Conservation (phyloP, 495 filamentous ascomycete species). For the Lichina pygmaea region DNA sequence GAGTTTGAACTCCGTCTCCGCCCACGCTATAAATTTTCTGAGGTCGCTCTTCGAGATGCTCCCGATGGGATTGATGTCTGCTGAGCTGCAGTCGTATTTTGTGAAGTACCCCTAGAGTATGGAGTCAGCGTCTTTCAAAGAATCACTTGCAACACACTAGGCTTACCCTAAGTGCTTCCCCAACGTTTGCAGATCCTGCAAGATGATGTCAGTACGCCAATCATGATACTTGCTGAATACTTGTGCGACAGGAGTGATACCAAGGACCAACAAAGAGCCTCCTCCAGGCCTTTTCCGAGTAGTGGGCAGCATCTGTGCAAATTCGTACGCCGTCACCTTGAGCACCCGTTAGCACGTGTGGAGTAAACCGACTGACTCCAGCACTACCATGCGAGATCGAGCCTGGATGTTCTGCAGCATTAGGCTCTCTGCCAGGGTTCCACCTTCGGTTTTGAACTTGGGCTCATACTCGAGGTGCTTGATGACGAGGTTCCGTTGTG, state of each 20-base stretch:
- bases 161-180: constrained; percentile 14
- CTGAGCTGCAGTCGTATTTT: constrained; percentile 35
- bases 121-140: too few species aligned
- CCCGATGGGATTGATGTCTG: constrained; percentile 47
- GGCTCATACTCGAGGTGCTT: constrained; percentile 27
- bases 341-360: too few species aligned
- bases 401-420: constrained; percentile 70
- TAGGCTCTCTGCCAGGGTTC: constrained; percentile 28
- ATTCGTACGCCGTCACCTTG: constrained; percentile 27
- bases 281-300: constrained; percentile 23
- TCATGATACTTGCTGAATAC: too few species aligned
- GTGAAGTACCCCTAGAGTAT: constrained; percentile 44
- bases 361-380: too few species aligned
- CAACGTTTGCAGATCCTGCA: constrained; percentile 24
- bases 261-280: constrained; percentile 29
- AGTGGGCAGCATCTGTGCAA: constrained; percentile 38
- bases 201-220: too few species aligned
- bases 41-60: constrained; percentile 31
- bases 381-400: constrained; percentile 42
- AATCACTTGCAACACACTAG: background rate
- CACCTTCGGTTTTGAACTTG: constrained; percentile 44
- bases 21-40: constrained; percentile 50
- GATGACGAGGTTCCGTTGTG: constrained; percentile 25
- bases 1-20: constrained; percentile 30
- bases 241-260: too few species aligned